Evolutionary conservation across 2,329 filamentous ascomycete genomes (phyloP), one percentile per base, ranked within the genome.

Genomic region (Claviceps sp.): DNA sequence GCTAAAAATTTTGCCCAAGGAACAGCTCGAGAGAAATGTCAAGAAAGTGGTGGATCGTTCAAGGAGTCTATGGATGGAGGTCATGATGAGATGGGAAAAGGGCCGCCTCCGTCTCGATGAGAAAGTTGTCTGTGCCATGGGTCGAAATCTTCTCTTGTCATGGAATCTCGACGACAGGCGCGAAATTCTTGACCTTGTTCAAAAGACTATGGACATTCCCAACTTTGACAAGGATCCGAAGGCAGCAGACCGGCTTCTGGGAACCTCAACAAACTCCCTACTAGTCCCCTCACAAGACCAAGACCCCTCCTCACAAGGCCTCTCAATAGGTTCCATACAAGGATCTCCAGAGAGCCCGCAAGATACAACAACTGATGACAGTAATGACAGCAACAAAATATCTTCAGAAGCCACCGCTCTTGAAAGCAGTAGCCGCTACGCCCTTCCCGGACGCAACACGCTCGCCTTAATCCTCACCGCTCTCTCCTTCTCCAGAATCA

Each of bases 151-250:
- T n/a, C 69, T 89, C 22, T 70, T 84, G 48, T 81, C 85, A 16
- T 70, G 75, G 11, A 71, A 77, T 18, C 58, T 55, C 13, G 67
- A 73, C 48, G 83, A 93, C 58, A 82, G 77, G 65, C 79, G 85
- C 55, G 80, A 88, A 59, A 72, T 95, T 2, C 75, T 95, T 22
- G 78, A 79, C 41, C 72, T 96, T 20, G 68, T 94, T n/a, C 77
- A 89, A 58, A 84, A 95, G 67, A 87, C 89, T 1, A 90, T 91
- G 81, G 77, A 80, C 47, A 77, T 95, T 43, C 79, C 84, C 37
- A 78, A 80, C 49, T 62, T 71, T 57, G 72, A 65, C 58, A 73
- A 58, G 61, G 66, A 30, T n/a, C 22, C 26, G 2, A 13, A 45
- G 20, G 13, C 22, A n/a, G 38, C 38, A 30, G 3, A n/a, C 11